phyloP scores from a whole-genome alignment of 495 filamentous ascomycete genomes.

The Aspergillus coremiiformis region DNA sequence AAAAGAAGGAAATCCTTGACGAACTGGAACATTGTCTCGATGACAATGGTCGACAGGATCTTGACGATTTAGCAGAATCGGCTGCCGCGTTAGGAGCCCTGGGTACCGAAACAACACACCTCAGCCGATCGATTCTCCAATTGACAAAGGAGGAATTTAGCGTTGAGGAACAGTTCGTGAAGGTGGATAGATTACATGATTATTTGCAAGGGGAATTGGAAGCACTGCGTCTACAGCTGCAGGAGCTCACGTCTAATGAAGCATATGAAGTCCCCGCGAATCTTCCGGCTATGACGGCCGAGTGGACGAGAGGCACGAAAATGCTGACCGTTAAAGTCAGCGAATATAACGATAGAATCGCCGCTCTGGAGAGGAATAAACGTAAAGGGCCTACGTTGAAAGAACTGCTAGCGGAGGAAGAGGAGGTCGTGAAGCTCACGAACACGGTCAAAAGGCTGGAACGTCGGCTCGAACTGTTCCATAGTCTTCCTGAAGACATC shows the following conservation, averaged over 20 bases:
- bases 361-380: constrained; percentile 32
- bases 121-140: constrained; percentile 36
- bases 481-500: constrained; percentile 62
- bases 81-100: constrained; percentile 27
- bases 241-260: constrained; percentile 35
- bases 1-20: constrained; percentile 33
- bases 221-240: constrained; percentile 28
- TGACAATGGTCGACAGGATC: constrained; percentile 24
- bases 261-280: constrained; percentile 43
- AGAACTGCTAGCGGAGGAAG: constrained; percentile 43
- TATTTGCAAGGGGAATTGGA: constrained; percentile 38
- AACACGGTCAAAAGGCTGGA: constrained; percentile 45
- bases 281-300: constrained; percentile 51
- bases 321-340: constrained; percentile 48
- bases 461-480: constrained; percentile 49
- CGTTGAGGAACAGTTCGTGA: constrained; percentile 34
- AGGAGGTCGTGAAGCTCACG: constrained; percentile 24
- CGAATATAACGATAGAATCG: constrained; percentile 48
- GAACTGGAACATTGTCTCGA: constrained; percentile 36
- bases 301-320: constrained; percentile 57
- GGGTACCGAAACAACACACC: constrained; percentile 25
- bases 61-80: constrained; percentile 38
- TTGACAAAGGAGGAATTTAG: constrained; percentile 39
- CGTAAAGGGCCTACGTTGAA: constrained; percentile 39
- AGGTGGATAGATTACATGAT: constrained; percentile 50